phyloP scores from a whole-genome alignment of 306 rosid genomes.

The Luffa aegyptiaca region DNA sequence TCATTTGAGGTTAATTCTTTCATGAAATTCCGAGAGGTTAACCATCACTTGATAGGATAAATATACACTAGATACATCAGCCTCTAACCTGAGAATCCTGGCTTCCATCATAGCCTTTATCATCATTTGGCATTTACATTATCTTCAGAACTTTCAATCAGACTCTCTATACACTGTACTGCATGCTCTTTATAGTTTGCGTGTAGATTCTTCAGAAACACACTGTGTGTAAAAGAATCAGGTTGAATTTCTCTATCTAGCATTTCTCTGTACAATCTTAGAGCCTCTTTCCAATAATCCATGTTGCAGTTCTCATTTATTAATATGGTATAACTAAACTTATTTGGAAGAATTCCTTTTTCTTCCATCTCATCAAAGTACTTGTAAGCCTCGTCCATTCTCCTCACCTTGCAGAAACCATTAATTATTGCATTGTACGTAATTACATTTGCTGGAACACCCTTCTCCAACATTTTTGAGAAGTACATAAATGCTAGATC shows the following conservation, averaged over 20 bases:
- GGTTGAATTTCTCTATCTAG: constrained; percentile 61
- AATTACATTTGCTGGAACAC: constrained; percentile 57
- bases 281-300: constrained; percentile 60
- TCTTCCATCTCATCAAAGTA: constrained; percentile 49
- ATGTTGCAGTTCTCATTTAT: constrained; percentile 55
- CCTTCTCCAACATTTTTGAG: constrained; percentile 53
- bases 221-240: constrained; percentile 56
- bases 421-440: constrained; percentile 76
- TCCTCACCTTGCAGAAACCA: constrained; percentile 54
- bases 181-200: constrained; percentile 42
- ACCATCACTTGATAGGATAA: neutral
- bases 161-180: constrained; percentile 32
- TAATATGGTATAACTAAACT: constrained; percentile 75
- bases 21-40: neutral
- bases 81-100: neutral
- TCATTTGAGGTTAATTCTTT: neutral
- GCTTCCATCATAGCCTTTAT: constrained; percentile 10
- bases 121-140: constrained; percentile 21
- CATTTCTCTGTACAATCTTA: constrained; percentile 62
- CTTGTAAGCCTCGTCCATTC: constrained; percentile 45
- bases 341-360: constrained; percentile 55
- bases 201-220: constrained; percentile 45
- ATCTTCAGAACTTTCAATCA: constrained; percentile 27
- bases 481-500: constrained; percentile 49
- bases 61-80: neutral